Base-by-base conservation (phyloP, 116 monocot genomes). In the Cymodocea nodosa region DNA sequence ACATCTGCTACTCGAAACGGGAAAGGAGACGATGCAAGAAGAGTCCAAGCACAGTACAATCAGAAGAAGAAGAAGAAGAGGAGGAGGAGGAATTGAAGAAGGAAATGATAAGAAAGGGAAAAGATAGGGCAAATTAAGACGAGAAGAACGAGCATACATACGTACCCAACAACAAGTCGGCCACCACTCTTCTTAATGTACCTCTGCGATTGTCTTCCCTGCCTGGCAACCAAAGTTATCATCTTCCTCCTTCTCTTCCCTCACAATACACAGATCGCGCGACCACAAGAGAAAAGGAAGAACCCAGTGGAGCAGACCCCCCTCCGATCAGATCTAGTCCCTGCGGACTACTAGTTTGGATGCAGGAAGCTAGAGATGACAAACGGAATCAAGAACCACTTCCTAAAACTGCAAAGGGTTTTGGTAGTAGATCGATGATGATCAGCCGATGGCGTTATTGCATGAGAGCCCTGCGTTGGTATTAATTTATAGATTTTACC, bases 131-230 rank as follows among this genome's bases (percentile, higher is more conserved):
- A n/a, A n/a, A n/a, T n/a, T n/a, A n/a, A n/a, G n/a, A 15, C 6
- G 23, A 23, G 11, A 17, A 34, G 56, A 36, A 23, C 17, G 56
- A 17, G 22, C 36, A 36, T 1, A 71, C 71, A 30, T 30, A 30
- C 30, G 30, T 30, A 30, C 30, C 71, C 71, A 59, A 71, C 71
- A 30, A 71, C 62, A 35, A 52, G 60, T 16, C 71, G 71, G 44
- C 71, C 52, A 9, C 52, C 62, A 35, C 13, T 59, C 51, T 50
- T 13, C 67, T 35, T 67, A 59, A 19, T 82, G 71, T 87, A 87
- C 4, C 87, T 69, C 74, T 91, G 91, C 65, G 74, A 36, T 62
- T 84, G 62, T 64, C 91, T 77, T 4, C 90, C 90, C 60, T 81
- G 84, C 55, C 90, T 71, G 22, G 90, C 68, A 6, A 71, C 86